These are phyloP conservation scores for Harrya chromipes DNA, from an alignment of 768 basidiomycete genomes.

Conservation along the genomic window DNA sequence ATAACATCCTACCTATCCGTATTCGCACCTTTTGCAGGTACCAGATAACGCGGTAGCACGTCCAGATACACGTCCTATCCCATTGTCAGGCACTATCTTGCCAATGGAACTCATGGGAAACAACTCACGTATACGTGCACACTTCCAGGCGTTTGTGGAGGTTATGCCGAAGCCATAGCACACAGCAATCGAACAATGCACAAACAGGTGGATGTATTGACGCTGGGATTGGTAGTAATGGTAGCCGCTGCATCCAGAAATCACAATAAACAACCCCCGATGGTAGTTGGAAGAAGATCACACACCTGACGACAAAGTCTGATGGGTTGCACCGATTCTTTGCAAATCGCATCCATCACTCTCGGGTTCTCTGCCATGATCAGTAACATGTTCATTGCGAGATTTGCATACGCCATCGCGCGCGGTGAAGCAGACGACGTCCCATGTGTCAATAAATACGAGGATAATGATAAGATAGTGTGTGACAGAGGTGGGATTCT, in stretches of 20 bases:
- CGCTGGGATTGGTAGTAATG: slow-evolving; percentile 43
- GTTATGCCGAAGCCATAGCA: slow-evolving; percentile 70
- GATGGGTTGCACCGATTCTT: slow-evolving; percentile 40
- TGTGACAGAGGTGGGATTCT: slow-evolving; percentile 39
- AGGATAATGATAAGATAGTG: slow-evolving; percentile 55
- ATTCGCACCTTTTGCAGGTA: slow-evolving; percentile 50
- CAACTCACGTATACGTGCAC: slow-evolving; percentile 51
- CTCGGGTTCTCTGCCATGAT: slow-evolving; percentile 47
- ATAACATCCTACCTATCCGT: slow-evolving; percentile 48
- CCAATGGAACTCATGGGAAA: background rate
- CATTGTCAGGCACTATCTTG: background rate
- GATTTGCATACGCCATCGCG: slow-evolving; percentile 58
- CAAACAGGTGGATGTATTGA: slow-evolving; percentile 47
- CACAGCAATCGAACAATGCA: slow-evolving; percentile 63
- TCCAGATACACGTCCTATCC: slow-evolving; percentile 53
- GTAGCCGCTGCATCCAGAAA: slow-evolving; percentile 41
- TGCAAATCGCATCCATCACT: slow-evolving; percentile 45
- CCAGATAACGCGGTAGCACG: slow-evolving; percentile 55
- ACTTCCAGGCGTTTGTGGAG: slow-evolving; percentile 60
- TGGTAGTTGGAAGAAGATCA: background rate
- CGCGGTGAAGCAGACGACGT: slow-evolving; percentile 57
- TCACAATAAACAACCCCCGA: background rate
- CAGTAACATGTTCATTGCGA: slow-evolving; percentile 53
- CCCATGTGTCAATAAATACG: slow-evolving; percentile 66
- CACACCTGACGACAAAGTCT: slow-evolving; percentile 63